Evolutionary conservation across 306 rosid species (phyloP).

Genomic region (Inga oerstediana): DNA sequence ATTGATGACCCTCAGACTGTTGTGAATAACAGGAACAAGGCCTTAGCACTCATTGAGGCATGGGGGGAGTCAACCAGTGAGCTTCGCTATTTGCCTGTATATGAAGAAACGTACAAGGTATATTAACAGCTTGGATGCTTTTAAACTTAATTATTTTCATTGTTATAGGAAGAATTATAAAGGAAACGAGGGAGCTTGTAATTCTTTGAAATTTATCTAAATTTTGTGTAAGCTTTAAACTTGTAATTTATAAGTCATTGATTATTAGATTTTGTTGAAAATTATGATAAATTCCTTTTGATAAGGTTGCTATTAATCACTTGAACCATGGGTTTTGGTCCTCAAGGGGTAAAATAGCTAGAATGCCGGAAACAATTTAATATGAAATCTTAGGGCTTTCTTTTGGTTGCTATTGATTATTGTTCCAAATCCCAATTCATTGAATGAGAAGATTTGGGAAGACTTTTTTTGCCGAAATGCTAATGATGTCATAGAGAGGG

Average conservation of each 20-base stretch:
- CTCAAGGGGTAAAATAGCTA: neutral
- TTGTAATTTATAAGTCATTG: too few species aligned
- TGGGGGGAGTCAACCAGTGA: slow-evolving; percentile 98
- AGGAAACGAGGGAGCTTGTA: too few species aligned
- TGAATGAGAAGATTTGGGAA: neutral
- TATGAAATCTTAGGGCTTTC: neutral
- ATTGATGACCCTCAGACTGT: slow-evolving; percentile 97
- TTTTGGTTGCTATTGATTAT: neutral
- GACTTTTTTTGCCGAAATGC: neutral
- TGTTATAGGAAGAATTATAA: neutral
- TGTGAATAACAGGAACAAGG: slow-evolving; percentile 90
- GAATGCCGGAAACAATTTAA: neutral
- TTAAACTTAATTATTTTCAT: neutral
- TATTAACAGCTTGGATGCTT: slow-evolving; percentile 17
- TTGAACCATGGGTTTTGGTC: too few species aligned
- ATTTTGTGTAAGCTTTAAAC: too few species aligned
- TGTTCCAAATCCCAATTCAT: neutral
- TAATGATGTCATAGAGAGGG: too few species aligned
- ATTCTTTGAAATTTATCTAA: too few species aligned
- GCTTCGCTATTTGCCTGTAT: slow-evolving; percentile 93
- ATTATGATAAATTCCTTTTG: too few species aligned
- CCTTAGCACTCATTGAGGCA: slow-evolving; percentile 77
- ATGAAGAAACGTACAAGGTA: slow-evolving; percentile 98
- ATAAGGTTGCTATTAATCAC: too few species aligned
- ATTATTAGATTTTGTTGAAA: too few species aligned